Evolutionary conservation across 768 basidiomycete species (phyloP), one percentile per base, ranked within the genome.

Genomic region (Pleurotus eryngii): DNA sequence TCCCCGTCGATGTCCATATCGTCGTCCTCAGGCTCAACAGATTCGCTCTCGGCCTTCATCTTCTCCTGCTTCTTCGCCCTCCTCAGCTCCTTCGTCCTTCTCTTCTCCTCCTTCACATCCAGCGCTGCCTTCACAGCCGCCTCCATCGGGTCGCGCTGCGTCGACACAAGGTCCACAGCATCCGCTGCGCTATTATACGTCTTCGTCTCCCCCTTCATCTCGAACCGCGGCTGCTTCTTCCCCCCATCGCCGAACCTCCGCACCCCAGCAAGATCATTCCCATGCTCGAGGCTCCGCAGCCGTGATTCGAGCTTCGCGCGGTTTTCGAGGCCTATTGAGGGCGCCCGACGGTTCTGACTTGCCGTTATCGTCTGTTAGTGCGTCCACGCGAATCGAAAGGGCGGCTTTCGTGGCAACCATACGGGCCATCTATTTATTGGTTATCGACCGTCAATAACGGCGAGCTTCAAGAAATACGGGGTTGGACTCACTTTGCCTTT

Each of bases 341-440:
- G 86, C 2, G 95, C 90, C 90, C 5, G 78, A 72, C 39, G 84
- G 76, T 58, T 89, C 92, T 1, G 92, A 92, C 72, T 98, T 97
- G 64, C 86, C 90, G 59, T 98, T 92, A 7, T 86, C 79, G 60
- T 97, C 94, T 42, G 95, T 89, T 46, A 99, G 87, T 5, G 97
- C 97, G 63, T 99, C 97, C 38, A 98, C 93, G 72, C 97, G 96
- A 65, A 97, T 93, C 4, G 96, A 96, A 12, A 99, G 85, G 1
- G 97, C 92, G 3, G 96, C 87, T 79, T 99, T 99, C 48, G 97
- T 98, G 49, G 97, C 95, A 27, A 98, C 94, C 97, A 99, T 99
- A 67, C 97, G 92, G 18, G 97, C 97, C 97, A 98, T 98, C 88
- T 91, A 64, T 5, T 61, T 22, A 60, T 55, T 58, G 17, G 27